Evolutionary conservation across 2,329 filamentous ascomycete genomes (phyloP).

Genomic region (Cladosporium austrohemisphaericum): DNA sequence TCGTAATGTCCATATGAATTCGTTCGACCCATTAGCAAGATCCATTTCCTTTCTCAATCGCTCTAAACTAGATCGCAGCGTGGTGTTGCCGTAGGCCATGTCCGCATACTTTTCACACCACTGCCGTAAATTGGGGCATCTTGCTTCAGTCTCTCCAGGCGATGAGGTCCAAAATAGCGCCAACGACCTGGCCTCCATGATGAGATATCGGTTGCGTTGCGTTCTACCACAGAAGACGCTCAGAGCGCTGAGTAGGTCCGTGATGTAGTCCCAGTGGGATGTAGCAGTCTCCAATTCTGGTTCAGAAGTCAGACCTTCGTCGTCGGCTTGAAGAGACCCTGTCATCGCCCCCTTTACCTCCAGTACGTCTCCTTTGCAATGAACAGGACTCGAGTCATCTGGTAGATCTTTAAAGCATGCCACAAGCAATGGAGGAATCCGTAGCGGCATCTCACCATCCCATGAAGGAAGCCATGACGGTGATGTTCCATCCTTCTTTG

Average conservation of each 20-base stretch:
- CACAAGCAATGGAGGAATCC: background rate
- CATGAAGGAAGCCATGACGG: background rate
- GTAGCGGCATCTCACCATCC: background rate
- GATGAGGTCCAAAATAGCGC: background rate
- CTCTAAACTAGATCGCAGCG: background rate
- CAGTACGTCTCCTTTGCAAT: too few relatives aligned
- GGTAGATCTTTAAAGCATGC: too few relatives aligned
- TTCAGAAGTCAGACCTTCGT: too few relatives aligned
- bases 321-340: too few relatives aligned
- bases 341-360: too few relatives aligned
- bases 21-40: background rate
- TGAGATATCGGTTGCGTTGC: background rate
- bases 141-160: background rate
- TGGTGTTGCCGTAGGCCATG: background rate
- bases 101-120: background rate
- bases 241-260: too few relatives aligned
- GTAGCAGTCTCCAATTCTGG: too few relatives aligned
- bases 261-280: too few relatives aligned
- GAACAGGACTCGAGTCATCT: too few relatives aligned
- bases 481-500: background rate
- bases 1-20: background rate
- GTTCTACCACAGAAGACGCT: too few relatives aligned
- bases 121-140: background rate
- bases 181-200: background rate
- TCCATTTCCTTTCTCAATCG: background rate